phyloP scores from a whole-genome alignment of 108 stramenopile genomes.

The Nitzschia putrida region DNA sequence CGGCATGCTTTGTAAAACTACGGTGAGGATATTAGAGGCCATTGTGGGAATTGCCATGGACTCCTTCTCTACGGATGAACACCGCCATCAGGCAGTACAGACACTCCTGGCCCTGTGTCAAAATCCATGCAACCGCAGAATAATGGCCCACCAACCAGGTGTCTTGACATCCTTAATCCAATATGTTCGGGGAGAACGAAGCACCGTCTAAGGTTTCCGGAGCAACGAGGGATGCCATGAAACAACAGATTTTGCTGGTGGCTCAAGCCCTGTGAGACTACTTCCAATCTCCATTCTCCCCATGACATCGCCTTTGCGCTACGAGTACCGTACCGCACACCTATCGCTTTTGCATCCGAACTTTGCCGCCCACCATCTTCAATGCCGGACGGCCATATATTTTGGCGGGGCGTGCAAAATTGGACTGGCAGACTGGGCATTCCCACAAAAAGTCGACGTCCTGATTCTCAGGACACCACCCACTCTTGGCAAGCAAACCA shows the following conservation, averaged over 20 bases:
- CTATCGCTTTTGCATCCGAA: constrained; percentile 73
- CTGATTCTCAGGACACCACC: neutral
- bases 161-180: constrained; percentile 36
- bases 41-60: too few species aligned
- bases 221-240: constrained; percentile 11
- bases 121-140: constrained; percentile 36
- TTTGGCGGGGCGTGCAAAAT: constrained; percentile 50
- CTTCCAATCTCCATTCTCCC: too few species aligned
- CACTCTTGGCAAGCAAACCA: constrained; percentile 22
- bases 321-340: too few species aligned
- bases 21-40: too few species aligned
- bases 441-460: constrained; percentile 22
- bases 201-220: neutral
- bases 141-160: constrained; percentile 33
- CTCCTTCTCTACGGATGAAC: neutral
- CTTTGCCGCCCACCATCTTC: constrained; percentile 68
- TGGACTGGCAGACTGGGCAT: constrained; percentile 57
- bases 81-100: constrained; percentile 3
- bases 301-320: neutral
- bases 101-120: constrained; percentile 18
- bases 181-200: constrained; percentile 3
- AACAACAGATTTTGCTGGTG: constrained; percentile 22
- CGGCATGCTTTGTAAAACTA: too few species aligned
- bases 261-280: constrained; percentile 17
- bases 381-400: constrained; percentile 60